Percentiles rank a stretch among this genome's conserved stretches.
phyloP scores from a whole-genome alignment of 2,329 filamentous ascomycete species.

The Sporothrix curviconia region DNA sequence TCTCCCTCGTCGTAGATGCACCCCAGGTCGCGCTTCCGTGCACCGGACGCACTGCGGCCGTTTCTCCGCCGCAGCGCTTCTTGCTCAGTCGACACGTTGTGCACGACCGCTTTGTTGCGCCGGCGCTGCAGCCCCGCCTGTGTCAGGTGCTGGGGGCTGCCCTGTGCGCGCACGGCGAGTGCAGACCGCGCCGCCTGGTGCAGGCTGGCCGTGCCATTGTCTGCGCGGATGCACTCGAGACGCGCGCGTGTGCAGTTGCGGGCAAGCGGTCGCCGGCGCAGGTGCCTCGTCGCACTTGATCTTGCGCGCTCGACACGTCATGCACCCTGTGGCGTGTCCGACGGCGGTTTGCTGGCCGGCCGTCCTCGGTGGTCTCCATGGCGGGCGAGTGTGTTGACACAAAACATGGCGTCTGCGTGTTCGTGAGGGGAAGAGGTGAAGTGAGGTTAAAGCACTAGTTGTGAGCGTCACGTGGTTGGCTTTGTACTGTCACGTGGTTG shows the following conservation, averaged over 20 bases:
- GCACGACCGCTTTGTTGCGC: conserved; percentile 2
- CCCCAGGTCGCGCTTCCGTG: background rate
- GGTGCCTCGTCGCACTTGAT: conserved; percentile 5
- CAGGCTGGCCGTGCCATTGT: background rate
- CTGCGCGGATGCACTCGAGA: background rate
- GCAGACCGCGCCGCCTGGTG: background rate
- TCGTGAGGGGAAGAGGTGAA: too few relatives aligned
- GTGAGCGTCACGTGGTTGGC: too few relatives aligned
- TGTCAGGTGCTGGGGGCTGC: background rate
- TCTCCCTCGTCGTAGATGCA: background rate
- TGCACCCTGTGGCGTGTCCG: conserved; percentile 2
- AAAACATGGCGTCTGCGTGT: too few relatives aligned
- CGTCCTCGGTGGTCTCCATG: too few relatives aligned
- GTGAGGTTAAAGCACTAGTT: too few relatives aligned
- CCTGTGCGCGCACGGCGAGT: background rate
- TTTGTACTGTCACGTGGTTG: too few relatives aligned
- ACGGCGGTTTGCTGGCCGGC: too few relatives aligned
- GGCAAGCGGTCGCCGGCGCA: background rate
- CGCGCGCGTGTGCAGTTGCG: background rate
- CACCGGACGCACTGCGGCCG: conserved; percentile 5
- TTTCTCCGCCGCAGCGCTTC: conserved; percentile 9
- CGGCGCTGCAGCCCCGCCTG: conserved; percentile 3
- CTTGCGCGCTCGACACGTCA: conserved; percentile 12
- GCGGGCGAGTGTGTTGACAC: too few relatives aligned
- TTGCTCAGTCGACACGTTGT: background rate